A percentile compares a stretch with the other conserved stretches of the same genome.
Conservation (phyloP, 352 stramenopile species). For the Globisporangium spinosum region DNA sequence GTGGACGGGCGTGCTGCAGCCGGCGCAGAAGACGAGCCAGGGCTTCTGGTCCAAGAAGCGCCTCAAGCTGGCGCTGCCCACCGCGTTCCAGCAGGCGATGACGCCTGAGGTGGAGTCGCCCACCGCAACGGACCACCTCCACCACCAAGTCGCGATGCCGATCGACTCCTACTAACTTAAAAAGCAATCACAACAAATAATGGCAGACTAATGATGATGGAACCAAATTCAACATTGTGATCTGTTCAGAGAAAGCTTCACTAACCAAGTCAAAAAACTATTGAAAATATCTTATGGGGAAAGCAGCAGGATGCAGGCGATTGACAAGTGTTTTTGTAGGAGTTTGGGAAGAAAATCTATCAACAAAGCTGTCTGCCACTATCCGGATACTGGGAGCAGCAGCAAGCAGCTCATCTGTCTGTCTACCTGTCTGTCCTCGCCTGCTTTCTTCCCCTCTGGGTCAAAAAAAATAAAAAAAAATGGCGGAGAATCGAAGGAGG, state of each 20-base stretch:
- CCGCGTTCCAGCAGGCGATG: conserved; percentile 29
- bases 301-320: neutral
- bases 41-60: conserved; percentile 64
- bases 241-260: neutral
- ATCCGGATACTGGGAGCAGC: neutral
- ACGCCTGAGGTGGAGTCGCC: neutral
- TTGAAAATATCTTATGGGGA: neutral
- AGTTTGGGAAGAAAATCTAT: conserved; percentile 6
- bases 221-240: neutral
- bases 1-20: conserved; percentile 52
- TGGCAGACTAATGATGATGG: neutral
- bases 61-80: conserved; percentile 48
- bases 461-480: conserved; percentile 20
- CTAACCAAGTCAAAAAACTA: neutral
- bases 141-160: conserved; percentile 19
- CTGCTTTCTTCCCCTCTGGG: conserved; percentile 8
- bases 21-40: conserved; percentile 23
- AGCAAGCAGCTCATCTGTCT: conserved; percentile 1
- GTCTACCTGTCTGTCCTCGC: neutral
- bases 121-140: conserved; percentile 5
- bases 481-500: conserved; percentile 9
- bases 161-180: conserved; percentile 24
- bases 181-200: neutral
- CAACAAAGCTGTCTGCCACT: neutral
- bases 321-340: neutral